Evolutionary conservation across 176 grass and related monocot species (phyloP).

Genomic region (Aegilops longissima): DNA sequence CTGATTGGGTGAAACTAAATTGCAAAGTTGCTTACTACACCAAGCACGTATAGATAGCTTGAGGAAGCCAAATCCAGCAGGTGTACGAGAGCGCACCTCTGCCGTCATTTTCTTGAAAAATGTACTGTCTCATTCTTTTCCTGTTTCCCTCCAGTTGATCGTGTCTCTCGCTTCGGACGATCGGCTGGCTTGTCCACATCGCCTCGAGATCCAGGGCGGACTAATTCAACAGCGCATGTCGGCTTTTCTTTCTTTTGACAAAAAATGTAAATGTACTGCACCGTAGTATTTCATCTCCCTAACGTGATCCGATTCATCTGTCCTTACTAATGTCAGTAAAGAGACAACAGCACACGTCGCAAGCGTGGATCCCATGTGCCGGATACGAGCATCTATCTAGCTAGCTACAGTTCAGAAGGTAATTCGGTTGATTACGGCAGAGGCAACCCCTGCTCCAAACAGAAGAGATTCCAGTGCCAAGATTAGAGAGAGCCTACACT

Average conservation of each 20-base stretch:
- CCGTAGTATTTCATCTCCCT: background rate
- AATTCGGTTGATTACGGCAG: background rate
- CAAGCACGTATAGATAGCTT: background rate
- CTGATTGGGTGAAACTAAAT: background rate
- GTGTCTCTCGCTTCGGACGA: background rate
- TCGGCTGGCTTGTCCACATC: background rate
- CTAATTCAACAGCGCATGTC: background rate
- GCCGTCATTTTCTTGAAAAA: background rate
- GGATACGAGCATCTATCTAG: background rate
- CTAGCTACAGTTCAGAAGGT: background rate
- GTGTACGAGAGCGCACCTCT: background rate
- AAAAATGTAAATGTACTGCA: background rate
- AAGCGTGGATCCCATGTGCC: background rate
- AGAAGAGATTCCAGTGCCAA: background rate
- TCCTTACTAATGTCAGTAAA: background rate
- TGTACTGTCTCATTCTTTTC: slow-evolving; percentile 1
- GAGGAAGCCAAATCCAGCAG: background rate
- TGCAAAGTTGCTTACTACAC: background rate
- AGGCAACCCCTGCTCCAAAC: too few species aligned
- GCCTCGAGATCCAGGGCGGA: background rate
- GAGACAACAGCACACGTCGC: background rate
- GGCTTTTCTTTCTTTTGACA: background rate
- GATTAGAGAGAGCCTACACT: background rate
- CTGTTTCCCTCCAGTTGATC: background rate
- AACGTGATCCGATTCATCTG: background rate